These are phyloP conservation scores for Podospora pseudoanserina DNA, from an alignment of 495 filamentous ascomycete species.

Conservation along the genomic window DNA sequence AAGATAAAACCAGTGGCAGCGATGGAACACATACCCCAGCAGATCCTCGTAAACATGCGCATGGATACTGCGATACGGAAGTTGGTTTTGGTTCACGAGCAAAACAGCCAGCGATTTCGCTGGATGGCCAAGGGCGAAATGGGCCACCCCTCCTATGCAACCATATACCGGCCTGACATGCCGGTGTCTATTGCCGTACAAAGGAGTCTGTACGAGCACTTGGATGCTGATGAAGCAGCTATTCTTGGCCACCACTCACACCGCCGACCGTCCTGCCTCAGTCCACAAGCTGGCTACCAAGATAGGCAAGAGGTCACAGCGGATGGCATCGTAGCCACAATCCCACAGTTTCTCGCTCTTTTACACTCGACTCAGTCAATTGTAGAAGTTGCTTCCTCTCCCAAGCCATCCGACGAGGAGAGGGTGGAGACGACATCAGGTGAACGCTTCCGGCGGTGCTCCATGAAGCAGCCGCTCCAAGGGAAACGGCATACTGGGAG, in stretches of 20 bases:
- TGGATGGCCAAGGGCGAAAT: constrained; percentile 7
- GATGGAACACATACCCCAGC: constrained; percentile 22
- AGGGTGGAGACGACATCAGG: neutral
- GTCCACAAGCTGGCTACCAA: neutral
- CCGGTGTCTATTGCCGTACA: neutral
- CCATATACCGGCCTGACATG: neutral
- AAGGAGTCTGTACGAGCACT: neutral
- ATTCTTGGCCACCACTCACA: neutral
- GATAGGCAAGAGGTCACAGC: neutral
- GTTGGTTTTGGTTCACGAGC: constrained; percentile 7
- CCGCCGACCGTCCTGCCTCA: neutral
- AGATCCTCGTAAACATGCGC: constrained; percentile 14
- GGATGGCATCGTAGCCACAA: constrained; percentile 17
- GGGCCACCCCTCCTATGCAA: constrained; percentile 2
- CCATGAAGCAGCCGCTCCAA: neutral
- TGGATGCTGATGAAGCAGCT: neutral
- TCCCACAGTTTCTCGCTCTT: constrained; percentile 20
- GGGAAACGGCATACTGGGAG: constrained; percentile 16
- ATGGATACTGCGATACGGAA: constrained; percentile 14
- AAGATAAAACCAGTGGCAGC: constrained; percentile 13
- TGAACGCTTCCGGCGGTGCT: constrained; percentile 1
- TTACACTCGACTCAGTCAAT: constrained; percentile 16
- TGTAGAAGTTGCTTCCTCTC: neutral
- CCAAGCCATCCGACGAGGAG: neutral
- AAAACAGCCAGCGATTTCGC: neutral